phyloP scores from a whole-genome alignment of 331 rosid genomes.

The Acacia pycnantha region DNA sequence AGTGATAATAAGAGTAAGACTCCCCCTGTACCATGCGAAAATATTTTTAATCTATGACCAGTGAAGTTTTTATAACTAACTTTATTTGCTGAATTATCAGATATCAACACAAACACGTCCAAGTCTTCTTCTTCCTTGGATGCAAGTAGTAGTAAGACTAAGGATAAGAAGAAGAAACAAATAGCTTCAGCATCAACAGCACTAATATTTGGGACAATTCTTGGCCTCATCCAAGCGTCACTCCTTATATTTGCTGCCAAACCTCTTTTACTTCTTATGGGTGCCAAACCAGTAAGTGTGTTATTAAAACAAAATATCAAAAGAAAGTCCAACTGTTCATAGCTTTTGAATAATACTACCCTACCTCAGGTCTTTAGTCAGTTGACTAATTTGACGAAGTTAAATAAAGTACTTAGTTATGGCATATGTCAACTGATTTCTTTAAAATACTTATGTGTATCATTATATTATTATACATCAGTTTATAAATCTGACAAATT shows the following conservation, averaged over 20 bases:
- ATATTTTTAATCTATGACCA: no score
- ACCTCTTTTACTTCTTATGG: constrained; percentile 60
- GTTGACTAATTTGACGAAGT: no score
- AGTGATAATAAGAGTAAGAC: background rate
- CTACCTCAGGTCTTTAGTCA: no score
- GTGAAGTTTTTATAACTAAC: background rate
- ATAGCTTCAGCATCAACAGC: constrained; percentile 84
- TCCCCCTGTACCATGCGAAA: background rate
- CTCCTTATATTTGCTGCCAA: constrained; percentile 56
- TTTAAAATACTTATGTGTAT: no score
- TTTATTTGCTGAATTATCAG: background rate
- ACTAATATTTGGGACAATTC: constrained; percentile 53
- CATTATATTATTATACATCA: no score
- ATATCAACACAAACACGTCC: background rate
- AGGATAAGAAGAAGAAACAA: constrained; percentile 37
- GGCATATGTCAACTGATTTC: fast-evolving
- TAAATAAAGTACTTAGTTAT: no score
- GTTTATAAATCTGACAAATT: no score
- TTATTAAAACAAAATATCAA: no score
- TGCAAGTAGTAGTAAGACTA: background rate
- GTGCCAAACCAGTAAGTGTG: constrained; percentile 55
- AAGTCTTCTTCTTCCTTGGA: background rate
- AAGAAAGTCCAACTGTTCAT: no score
- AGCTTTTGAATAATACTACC: no score
- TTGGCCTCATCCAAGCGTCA: constrained; percentile 64